Base-by-base conservation (phyloP, 202 grass and related monocot species). In the Panicum hallii region DNA sequence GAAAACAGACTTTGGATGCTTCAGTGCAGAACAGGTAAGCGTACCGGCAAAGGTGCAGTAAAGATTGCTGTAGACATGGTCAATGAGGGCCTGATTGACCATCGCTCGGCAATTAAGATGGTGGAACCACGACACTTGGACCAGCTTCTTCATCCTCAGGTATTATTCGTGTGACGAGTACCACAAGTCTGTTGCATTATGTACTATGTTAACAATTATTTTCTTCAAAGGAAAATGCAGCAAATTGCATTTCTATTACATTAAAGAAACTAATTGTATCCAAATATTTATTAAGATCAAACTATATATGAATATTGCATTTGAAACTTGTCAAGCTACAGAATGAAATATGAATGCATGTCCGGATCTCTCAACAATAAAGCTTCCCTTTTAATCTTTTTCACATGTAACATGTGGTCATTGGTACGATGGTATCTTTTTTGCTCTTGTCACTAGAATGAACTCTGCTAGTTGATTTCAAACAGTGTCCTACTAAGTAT, bases 1-100 rank as follows among this genome's bases (percentile, higher is more conserved):
- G 89, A 92, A 82, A 94, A 90, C 75, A 94, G 87, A 48, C 92
- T 94, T 72, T 94, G 92, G 92, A 94, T 94, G 92, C 84, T 94
- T 40, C 92, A 94, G 49, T 94, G 92, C 69, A 89, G 92, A 83
- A 32, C 53, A 15, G 92, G 92, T 50, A 94, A 94, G 66, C 87
- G 92, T 56, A 86, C 89, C 0, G 92, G 89, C n/a, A 86, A 90
- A 83, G 87, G 78, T 38, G 93, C 93, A 22, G 86, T 95, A 30
- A 90, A 90, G 77, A 92, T 92, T 88, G 88, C 90, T 19, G 93
- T 95, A 9, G 90, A 95, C 70, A 90, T 95, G 85, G 93, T 90
- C 47, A 81, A 77, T 47, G 93, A 92, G 67, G 93, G 90, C 53
- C 79, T 92, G 48, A 67, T 95, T 78, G 90, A 90, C 67, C 80